phyloP scores from a whole-genome alignment of 2,329 filamentous ascomycete species.

The Exophiala sideris region DNA sequence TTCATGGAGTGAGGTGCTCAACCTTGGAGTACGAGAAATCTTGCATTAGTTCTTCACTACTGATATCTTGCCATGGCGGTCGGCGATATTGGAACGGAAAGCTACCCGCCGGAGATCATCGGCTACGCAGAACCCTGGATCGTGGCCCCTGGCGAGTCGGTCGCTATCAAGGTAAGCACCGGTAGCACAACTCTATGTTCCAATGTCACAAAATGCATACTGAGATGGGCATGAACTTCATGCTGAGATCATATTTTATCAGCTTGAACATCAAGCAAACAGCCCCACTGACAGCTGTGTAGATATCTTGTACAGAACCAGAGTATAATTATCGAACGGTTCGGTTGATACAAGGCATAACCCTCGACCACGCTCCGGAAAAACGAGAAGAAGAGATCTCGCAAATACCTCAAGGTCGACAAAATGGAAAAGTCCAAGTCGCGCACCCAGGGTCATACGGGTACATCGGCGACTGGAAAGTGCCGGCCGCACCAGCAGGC shows the following conservation, averaged over 20 bases:
- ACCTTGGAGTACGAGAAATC: not conserved
- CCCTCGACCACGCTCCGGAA: constrained; percentile 3
- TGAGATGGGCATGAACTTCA: not conserved
- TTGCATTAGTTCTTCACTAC: not conserved
- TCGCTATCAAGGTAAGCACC: constrained; percentile 15
- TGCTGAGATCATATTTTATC: not conserved
- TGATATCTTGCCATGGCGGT: not conserved
- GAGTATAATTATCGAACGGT: constrained; percentile 19
- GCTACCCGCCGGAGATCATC: constrained; percentile 17
- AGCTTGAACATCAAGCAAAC: not conserved
- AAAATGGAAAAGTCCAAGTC: constrained; percentile 12
- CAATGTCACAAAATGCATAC: not conserved
- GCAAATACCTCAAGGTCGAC: constrained; percentile 4
- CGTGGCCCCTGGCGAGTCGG: constrained; percentile 6
- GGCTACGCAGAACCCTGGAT: constrained; percentile 23
- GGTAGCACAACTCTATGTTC: not conserved
- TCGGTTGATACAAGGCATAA: constrained; percentile 15
- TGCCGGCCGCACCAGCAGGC: not conserved
- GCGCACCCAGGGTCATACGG: constrained; percentile 17
- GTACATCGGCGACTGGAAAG: not conserved
- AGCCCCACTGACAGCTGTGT: not conserved
- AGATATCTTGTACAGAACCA: constrained; percentile 21
- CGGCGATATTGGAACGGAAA: not conserved
- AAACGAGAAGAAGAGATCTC: constrained; percentile 5
- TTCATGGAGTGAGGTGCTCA: not conserved